Evolutionary conservation across 2,329 filamentous ascomycete species (phyloP).

Genomic region (Xylaria sp.): DNA sequence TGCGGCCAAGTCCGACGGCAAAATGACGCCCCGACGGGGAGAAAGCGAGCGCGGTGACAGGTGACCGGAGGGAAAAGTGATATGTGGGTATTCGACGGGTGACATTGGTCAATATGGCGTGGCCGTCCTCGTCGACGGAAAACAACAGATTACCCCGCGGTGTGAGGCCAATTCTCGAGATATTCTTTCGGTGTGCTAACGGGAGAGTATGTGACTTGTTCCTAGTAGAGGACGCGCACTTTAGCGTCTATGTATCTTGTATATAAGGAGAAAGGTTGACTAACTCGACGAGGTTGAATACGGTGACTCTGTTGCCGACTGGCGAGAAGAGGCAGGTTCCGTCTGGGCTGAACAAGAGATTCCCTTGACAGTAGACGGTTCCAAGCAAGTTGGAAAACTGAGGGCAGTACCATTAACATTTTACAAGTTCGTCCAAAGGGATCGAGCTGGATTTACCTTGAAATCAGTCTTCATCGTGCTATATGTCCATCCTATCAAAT

Average conservation of each 20-base stretch:
- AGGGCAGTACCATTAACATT: constrained; percentile 25
- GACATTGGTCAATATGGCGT: constrained; percentile 92
- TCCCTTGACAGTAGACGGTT: constrained; percentile 98
- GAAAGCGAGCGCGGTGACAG: constrained; percentile 86
- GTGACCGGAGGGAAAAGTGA: constrained; percentile 92
- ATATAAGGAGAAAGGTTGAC: constrained; percentile 42
- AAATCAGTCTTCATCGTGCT: constrained; percentile 97
- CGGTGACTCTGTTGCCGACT: constrained; percentile 93
- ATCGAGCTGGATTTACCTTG: constrained; percentile 70
- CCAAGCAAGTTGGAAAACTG: constrained; percentile 98
- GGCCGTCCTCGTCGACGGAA: constrained; percentile 92
- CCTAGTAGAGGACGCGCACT: constrained; percentile 55
- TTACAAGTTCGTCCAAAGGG: neutral
- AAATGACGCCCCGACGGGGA: constrained; percentile 93
- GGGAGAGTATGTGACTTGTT: constrained; percentile 89
- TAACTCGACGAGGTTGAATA: constrained; percentile 96
- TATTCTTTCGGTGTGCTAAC: constrained; percentile 94
- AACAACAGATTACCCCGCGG: constrained; percentile 92
- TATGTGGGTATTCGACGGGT: constrained; percentile 87
- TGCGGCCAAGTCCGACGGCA: constrained; percentile 85
- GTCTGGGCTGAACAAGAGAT: constrained; percentile 95
- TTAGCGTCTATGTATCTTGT: neutral
- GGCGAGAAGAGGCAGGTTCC: constrained; percentile 95
- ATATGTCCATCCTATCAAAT: constrained; percentile 40
- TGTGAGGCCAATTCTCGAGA: constrained; percentile 86